phyloP scores from a whole-genome alignment of 1,139 yeast species.

The Spathaspora jeffriesii region DNA sequence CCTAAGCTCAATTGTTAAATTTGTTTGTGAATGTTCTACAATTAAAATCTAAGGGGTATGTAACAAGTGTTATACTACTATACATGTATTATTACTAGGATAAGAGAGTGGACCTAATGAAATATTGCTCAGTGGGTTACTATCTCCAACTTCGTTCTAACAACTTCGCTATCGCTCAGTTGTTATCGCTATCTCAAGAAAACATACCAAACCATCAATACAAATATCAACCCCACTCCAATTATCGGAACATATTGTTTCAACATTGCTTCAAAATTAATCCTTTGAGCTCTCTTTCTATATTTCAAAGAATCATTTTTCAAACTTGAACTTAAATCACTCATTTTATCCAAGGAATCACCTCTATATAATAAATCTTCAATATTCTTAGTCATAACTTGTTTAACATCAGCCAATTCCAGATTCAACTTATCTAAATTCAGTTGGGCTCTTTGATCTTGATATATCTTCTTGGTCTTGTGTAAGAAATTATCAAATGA shows the following conservation, averaged over 20 bases:
- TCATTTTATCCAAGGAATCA: constrained; percentile 89
- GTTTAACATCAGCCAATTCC: constrained; percentile 90
- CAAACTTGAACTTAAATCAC: constrained; percentile 80
- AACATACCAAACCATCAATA: constrained; percentile 84
- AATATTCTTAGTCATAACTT: constrained; percentile 94
- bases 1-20: no score
- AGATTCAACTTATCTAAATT: constrained; percentile 84
- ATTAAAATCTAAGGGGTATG: no score
- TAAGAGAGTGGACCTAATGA: no score
- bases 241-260: constrained; percentile 89
- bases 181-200: constrained; percentile 36
- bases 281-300: constrained; percentile 85
- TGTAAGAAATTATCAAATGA: constrained; percentile 82
- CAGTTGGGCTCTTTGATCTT: constrained; percentile 88
- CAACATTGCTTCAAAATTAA: constrained; percentile 85
- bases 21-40: no score
- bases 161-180: background rate
- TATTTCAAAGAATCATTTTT: constrained; percentile 86
- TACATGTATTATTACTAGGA: no score
- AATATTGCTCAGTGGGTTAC: no score
- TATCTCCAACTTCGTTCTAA: background rate
- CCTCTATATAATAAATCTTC: constrained; percentile 95
- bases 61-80: no score
- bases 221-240: constrained; percentile 68
- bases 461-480: constrained; percentile 86